Base-by-base conservation (phyloP, 495 filamentous ascomycete genomes). In the Penicillium coprophilum region DNA sequence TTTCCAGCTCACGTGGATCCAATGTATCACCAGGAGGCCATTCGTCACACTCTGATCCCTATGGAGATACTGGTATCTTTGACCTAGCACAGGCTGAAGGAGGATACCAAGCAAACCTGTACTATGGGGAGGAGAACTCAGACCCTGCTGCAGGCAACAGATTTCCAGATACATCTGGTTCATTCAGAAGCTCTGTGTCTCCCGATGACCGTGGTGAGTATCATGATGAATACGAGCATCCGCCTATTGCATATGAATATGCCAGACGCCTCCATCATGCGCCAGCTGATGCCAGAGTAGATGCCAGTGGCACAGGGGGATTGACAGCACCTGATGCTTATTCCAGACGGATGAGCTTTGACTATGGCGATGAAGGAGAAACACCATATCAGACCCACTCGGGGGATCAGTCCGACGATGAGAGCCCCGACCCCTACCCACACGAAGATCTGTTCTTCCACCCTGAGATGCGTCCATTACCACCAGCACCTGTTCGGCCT, bases 391-490 rank as follows among this genome's bases (percentile, higher is more conserved):
- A 88, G 66, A 60, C 80, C 57, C 64, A 77, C 59, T 71, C 85
- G 64, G 74, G 77, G 68, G 59, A 86, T 61, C 64, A 77, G 58
- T 71, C 85, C 62, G 74, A 77, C 69, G 60, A 86, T 39, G 78
- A 81, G 46, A 79, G 76, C 48, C 77, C 78, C 31, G 66, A 77
- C 20, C 67, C 82, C 48, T 88, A 88, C 40, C 87, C 86, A 46
- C 87, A 88, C 53, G 88, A 86, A 17, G 95, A 97, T 60, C 84
- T 97, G 69, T 98, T 97, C 67, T 98, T 91, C 68, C 92, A 96
- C 66, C 94, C 92, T 7, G 88, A 88, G 4, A 83, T 90, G 65
- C 82, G 89, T 32, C 92, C 91, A 9, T 75, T 96, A 39, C 92
- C 92, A 15, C 87, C 90, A n/a, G 83, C 91, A 8, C 91, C 92